Percentiles rank a stretch among this genome's conserved stretches.
phyloP scores from a whole-genome alignment of 176 grass and related monocot genomes.

The Elaeis guineensis region DNA sequence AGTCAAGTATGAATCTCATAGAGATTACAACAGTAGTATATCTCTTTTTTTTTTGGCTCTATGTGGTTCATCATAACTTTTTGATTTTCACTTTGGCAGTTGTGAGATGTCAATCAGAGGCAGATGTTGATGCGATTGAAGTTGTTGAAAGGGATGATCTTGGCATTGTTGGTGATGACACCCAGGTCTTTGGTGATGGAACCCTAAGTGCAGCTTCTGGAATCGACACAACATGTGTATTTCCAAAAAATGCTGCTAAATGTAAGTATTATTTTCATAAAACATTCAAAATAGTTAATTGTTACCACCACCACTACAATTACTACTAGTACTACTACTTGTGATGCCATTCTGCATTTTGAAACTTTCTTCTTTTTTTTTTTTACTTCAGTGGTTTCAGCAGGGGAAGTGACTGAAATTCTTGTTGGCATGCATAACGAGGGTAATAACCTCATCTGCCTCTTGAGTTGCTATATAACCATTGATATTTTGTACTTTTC shows the following conservation, averaged over 20 bases:
- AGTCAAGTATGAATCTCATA: too few species aligned
- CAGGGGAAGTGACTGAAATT: conserved; percentile 83
- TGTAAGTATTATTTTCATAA: conserved; percentile 30
- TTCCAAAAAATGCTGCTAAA: conserved; percentile 93
- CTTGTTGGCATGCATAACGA: conserved; percentile 94
- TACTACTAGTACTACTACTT: too few species aligned
- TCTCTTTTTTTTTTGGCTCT: too few species aligned
- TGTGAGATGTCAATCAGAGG: conserved; percentile 57
- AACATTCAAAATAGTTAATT: neutral
- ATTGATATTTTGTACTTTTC: too few species aligned
- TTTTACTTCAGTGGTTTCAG: conserved; percentile 57
- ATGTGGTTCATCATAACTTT: too few species aligned
- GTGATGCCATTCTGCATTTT: too few species aligned
- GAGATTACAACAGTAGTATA: too few species aligned
- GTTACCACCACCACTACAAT: too few species aligned
- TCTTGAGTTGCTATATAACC: neutral
- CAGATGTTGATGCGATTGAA: conserved; percentile 77
- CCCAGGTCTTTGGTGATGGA: conserved; percentile 58
- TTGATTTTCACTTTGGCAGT: conserved; percentile 26
- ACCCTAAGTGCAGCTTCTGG: conserved; percentile 63
- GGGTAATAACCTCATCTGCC: conserved; percentile 35
- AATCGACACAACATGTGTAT: conserved; percentile 64
- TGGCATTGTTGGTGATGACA: conserved; percentile 85
- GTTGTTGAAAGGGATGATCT: conserved; percentile 78
- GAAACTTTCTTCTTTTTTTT: conserved; percentile 7